A percentile compares a stretch with the other conserved stretches of the same genome.
These are phyloP conservation scores for Quercus tomentella DNA, from an alignment of 331 rosid species.

Conservation along the genomic window DNA sequence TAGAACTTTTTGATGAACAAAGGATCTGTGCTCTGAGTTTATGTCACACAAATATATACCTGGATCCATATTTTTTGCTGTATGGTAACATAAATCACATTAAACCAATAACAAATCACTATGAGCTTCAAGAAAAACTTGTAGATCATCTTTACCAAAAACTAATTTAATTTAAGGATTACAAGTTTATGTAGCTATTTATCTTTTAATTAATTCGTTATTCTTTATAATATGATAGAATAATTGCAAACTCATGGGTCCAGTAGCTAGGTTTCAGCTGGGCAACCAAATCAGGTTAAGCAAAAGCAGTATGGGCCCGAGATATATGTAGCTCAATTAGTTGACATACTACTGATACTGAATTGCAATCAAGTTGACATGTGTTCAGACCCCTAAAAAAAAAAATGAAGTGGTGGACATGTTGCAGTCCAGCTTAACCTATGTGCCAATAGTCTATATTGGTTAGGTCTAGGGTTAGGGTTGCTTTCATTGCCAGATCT, in stretches of 20 bases:
- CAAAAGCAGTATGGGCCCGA: constrained; percentile 10
- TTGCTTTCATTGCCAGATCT: constrained; percentile 23
- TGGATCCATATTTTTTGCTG: too few relatives aligned
- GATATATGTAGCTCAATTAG: constrained; percentile 14
- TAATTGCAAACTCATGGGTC: background rate
- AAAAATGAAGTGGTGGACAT: background rate
- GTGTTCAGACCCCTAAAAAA: background rate
- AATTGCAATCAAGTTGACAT: constrained; percentile 1
- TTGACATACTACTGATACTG: constrained; percentile 10
- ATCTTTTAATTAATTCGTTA: too few relatives aligned
- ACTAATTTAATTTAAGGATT: too few relatives aligned
- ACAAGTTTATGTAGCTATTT: too few relatives aligned
- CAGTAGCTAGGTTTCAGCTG: constrained; percentile 14
- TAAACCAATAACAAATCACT: too few relatives aligned
- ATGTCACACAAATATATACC: too few relatives aligned
- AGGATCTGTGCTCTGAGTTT: too few relatives aligned
- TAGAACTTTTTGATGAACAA: too few relatives aligned
- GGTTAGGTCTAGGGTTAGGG: constrained; percentile 2
- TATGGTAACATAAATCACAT: too few relatives aligned
- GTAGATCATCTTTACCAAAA: too few relatives aligned
- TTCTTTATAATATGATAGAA: too few relatives aligned
- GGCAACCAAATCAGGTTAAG: constrained; percentile 24
- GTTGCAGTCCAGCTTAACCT: constrained; percentile 33
- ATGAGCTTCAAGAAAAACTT: too few relatives aligned
- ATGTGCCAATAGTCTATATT: background rate